These are phyloP conservation scores for Acanthochlamys bracteata DNA, from an alignment of 106 monocot genomes.

Conservation along the genomic window DNA sequence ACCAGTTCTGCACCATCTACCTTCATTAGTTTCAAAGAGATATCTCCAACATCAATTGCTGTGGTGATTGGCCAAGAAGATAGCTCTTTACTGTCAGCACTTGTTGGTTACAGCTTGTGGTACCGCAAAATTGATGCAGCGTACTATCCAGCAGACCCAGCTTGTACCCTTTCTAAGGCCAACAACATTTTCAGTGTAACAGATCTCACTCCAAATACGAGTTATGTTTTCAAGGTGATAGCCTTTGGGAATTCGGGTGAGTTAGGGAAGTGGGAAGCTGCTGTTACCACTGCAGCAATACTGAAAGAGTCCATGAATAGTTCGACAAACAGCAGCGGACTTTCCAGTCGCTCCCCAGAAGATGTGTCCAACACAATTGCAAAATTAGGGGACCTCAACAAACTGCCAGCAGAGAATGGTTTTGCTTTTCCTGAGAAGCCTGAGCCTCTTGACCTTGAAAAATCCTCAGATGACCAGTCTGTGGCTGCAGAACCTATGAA, in stretches of 20 bases:
- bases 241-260: conserved; percentile 27
- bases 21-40: conserved; percentile 36
- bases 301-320: conserved; percentile 14
- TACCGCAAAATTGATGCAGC: conserved; percentile 21
- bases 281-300: conserved; percentile 13
- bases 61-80: conserved; percentile 22
- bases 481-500: conserved; percentile 15
- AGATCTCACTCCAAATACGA: conserved; percentile 27
- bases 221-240: conserved; percentile 31
- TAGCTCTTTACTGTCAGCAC: conserved; percentile 6
- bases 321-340: conserved; percentile 41
- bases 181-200: conserved; percentile 16
- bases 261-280: conserved; percentile 39
- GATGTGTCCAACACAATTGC: conserved; percentile 48
- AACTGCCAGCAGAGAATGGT: conserved; percentile 25
- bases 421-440: conserved; percentile 20
- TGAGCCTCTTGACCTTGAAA: conserved; percentile 19
- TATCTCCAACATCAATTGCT: conserved; percentile 32
- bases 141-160: conserved; percentile 29
- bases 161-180: conserved; percentile 21
- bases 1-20: conserved; percentile 6
- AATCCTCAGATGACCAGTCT: conserved; percentile 3
- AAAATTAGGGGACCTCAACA: conserved; percentile 48
- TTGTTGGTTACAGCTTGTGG: conserved; percentile 33
- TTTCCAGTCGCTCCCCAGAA: conserved; percentile 49